Percentiles rank a stretch among this genome's conserved stretches.
Evolutionary conservation across 2,329 filamentous ascomycete genomes (phyloP).

Genomic region (Fusarium mangiferae): DNA sequence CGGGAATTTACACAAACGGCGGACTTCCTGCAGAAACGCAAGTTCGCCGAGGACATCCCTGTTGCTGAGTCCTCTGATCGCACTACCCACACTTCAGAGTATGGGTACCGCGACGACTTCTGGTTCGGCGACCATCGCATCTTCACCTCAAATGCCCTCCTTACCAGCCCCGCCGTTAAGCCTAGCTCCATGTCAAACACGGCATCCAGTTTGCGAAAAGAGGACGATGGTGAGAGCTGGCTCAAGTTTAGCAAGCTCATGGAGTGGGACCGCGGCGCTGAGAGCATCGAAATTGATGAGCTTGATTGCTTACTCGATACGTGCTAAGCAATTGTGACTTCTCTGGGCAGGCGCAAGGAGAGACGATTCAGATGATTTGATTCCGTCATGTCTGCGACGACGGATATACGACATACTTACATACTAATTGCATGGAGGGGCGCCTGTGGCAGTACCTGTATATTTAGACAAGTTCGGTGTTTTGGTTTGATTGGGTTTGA

Average conservation of each 20-base stretch:
- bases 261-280: slow-evolving; percentile 78
- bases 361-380: slow-evolving; percentile 37
- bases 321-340: slow-evolving; percentile 60
- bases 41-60: slow-evolving; percentile 59
- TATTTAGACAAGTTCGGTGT: slow-evolving; percentile 43
- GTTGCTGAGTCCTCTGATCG: slow-evolving; percentile 47
- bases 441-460: slow-evolving; percentile 47
- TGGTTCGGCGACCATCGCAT: slow-evolving; percentile 62
- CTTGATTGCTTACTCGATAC: slow-evolving; percentile 86
- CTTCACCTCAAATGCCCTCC: slow-evolving; percentile 54
- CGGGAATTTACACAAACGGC: slow-evolving; percentile 97
- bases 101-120: slow-evolving; percentile 58
- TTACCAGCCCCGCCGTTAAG: slow-evolving; percentile 66
- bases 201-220: slow-evolving; percentile 47
- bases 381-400: slow-evolving; percentile 41
- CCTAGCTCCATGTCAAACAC: slow-evolving; percentile 43
- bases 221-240: slow-evolving; percentile 53
- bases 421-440: slow-evolving; percentile 42
- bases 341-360: slow-evolving; percentile 33
- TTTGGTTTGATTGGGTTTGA: slow-evolving; percentile 37
- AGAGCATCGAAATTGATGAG: slow-evolving; percentile 92
- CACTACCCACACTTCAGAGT: slow-evolving; percentile 45
- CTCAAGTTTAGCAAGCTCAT: slow-evolving; percentile 54
- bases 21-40: slow-evolving; percentile 78
- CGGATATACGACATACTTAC: slow-evolving; percentile 37